Conservation (phyloP, 768 basidiomycete genomes). For the Kwoniella sp. region DNA sequence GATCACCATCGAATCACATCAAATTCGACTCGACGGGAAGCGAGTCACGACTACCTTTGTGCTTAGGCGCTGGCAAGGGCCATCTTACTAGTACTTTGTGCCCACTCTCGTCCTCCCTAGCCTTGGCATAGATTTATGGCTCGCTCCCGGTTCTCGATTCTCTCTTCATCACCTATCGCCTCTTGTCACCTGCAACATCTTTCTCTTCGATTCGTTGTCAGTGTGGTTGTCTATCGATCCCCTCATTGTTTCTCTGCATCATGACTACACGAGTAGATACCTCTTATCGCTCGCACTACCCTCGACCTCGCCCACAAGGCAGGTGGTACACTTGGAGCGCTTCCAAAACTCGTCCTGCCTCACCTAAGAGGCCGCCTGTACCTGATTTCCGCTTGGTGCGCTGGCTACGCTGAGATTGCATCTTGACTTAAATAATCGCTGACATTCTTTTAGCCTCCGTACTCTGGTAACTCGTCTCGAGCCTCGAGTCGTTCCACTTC, state of each 20-base stretch:
- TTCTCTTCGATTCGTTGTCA: neutral
- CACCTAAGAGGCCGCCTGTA: neutral
- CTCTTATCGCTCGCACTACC: constrained; percentile 9
- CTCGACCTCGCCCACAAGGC: constrained; percentile 3
- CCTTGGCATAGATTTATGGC: neutral
- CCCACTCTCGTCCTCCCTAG: neutral
- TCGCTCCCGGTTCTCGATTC: neutral
- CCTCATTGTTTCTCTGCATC: neutral
- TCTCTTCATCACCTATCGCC: neutral
- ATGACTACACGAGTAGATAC: constrained; percentile 5
- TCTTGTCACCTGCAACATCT: neutral
- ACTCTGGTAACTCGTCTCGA: constrained; percentile 4
- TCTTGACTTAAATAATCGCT: neutral
- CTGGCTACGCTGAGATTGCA: neutral
- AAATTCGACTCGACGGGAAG: constrained; percentile 5
- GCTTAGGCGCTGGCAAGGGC: constrained; percentile 9
- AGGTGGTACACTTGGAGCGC: constrained; percentile 15
- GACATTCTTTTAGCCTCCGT: constrained; percentile 7
- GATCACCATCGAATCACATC: neutral
- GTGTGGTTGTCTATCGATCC: neutral
- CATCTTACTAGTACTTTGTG: neutral
- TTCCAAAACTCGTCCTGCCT: constrained; percentile 7
- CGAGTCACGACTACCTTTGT: constrained; percentile 12
- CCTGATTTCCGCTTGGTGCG: constrained; percentile 13
- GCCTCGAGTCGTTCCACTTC: constrained; percentile 18